A percentile compares a stretch with the other conserved stretches of the same genome.
phyloP scores from a whole-genome alignment of 2,329 filamentous ascomycete species.

The Peltaster fructicola region DNA sequence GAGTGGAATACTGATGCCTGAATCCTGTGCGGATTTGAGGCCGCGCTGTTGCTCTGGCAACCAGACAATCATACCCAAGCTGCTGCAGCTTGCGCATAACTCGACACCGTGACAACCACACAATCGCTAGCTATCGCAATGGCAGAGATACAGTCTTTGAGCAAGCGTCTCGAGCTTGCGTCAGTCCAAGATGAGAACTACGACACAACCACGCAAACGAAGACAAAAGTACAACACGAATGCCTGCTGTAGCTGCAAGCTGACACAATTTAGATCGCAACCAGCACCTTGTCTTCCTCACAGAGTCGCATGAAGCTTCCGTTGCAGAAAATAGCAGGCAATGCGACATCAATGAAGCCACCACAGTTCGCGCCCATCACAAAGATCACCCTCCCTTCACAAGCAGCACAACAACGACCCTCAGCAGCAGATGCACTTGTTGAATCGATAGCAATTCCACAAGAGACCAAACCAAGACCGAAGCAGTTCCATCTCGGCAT shows the following conservation, averaged over 20 bases:
- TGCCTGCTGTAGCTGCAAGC: background rate
- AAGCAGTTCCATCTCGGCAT: constrained; percentile 69
- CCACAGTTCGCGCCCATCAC: constrained; percentile 37
- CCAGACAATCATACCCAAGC: too few relatives aligned
- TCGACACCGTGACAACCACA: constrained; percentile 1
- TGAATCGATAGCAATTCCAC: constrained; percentile 18
- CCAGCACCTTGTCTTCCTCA: constrained; percentile 5
- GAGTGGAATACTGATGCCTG: too few relatives aligned
- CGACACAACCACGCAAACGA: constrained; percentile 39
- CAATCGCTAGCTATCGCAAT: constrained; percentile 6
- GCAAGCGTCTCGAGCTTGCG: constrained; percentile 77
- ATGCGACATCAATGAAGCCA: constrained; percentile 27
- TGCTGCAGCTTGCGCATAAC: too few relatives aligned
- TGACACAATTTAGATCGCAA: background rate
- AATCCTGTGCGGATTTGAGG: too few relatives aligned
- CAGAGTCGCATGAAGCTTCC: constrained; percentile 51
- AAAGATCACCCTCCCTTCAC: constrained; percentile 49
- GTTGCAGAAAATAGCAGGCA: constrained; percentile 75
- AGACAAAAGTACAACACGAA: constrained; percentile 51
- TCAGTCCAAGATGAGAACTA: constrained; percentile 78
- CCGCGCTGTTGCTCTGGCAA: too few relatives aligned
- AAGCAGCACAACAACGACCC: constrained; percentile 37
- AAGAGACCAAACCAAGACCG: constrained; percentile 20
- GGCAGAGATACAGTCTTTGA: constrained; percentile 53
- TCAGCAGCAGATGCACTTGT: constrained; percentile 21